phyloP scores from a whole-genome alignment of 257 asterid species.

The Lycium barbarum region DNA sequence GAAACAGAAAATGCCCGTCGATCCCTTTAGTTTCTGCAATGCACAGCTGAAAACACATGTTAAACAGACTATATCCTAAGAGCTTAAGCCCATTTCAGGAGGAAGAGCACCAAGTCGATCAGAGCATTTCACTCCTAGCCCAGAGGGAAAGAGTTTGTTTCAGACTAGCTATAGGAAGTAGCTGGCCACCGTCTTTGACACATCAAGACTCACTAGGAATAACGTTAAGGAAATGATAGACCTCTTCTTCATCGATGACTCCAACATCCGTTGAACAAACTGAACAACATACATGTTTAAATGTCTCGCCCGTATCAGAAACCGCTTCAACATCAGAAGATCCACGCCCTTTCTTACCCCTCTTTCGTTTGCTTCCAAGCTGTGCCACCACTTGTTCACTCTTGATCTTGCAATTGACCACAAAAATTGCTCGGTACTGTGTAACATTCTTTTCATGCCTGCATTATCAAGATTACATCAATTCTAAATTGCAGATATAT shows the following conservation, averaged over 20 bases:
- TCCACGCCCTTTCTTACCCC: constrained; percentile 44
- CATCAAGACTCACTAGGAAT: constrained; percentile 81
- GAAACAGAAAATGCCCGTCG: not conserved
- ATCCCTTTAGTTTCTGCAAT: not conserved
- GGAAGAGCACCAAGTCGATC: not conserved
- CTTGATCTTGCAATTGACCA: constrained; percentile 73
- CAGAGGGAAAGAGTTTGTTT: no score
- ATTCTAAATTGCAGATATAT: not conserved
- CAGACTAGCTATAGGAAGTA: no score
- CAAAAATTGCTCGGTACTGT: constrained; percentile 86
- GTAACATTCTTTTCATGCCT: constrained; percentile 84
- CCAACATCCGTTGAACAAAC: constrained; percentile 89
- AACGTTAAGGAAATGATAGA: constrained; percentile 79
- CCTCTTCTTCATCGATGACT: constrained; percentile 78
- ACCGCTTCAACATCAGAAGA: constrained; percentile 35
- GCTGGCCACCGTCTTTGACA: not conserved
- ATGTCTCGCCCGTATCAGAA: constrained; percentile 40
- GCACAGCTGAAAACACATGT: not conserved
- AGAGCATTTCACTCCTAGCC: no score
- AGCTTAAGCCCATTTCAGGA: not conserved
- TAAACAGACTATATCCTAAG: not conserved
- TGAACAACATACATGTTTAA: constrained; percentile 67
- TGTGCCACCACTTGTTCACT: constrained; percentile 43
- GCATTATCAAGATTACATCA: constrained; percentile 36
- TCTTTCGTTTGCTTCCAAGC: constrained; percentile 72